Percentiles rank a stretch among this genome's conserved stretches.
Conservation (phyloP, 192 early-diverging fungal genomes). For the Backusella macrospora region DNA sequence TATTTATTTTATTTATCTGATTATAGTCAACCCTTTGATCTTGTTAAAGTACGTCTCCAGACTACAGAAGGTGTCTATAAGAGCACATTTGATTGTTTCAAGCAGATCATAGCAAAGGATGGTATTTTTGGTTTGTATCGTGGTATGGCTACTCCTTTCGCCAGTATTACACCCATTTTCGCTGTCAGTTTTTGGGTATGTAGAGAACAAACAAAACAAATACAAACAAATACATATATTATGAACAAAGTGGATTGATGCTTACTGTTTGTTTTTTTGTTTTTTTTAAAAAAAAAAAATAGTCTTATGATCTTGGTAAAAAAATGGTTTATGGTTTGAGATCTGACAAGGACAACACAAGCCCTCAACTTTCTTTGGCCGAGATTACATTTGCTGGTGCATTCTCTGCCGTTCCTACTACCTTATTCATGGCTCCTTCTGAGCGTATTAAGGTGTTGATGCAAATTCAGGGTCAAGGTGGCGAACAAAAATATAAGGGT, state of each 20-base stretch:
- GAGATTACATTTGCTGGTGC: conserved; percentile 90
- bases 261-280: conserved; percentile 36
- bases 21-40: conserved; percentile 79
- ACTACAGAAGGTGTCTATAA: conserved; percentile 82
- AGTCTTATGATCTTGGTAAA: conserved; percentile 69
- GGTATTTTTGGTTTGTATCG: conserved; percentile 92
- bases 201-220: background rate
- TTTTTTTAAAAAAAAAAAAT: background rate
- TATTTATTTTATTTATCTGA: background rate
- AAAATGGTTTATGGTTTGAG: conserved; percentile 56
- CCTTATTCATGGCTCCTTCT: conserved; percentile 90
- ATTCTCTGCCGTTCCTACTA: conserved; percentile 95
- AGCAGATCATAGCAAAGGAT: conserved; percentile 87
- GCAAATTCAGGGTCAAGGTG: conserved; percentile 72
- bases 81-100: conserved; percentile 86
- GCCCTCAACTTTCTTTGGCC: conserved; percentile 62
- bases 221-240: background rate
- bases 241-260: background rate
- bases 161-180: conserved; percentile 95
- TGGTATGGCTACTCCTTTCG: conserved; percentile 90
- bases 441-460: conserved; percentile 96
- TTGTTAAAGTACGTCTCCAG: conserved; percentile 94
- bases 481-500: conserved; percentile 81
- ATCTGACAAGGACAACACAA: conserved; percentile 30
- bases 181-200: conserved; percentile 90